Evolutionary conservation across 495 filamentous ascomycete genomes (phyloP), one percentile per base, ranked within the genome.

Genomic region (Entonaema liquescens): DNA sequence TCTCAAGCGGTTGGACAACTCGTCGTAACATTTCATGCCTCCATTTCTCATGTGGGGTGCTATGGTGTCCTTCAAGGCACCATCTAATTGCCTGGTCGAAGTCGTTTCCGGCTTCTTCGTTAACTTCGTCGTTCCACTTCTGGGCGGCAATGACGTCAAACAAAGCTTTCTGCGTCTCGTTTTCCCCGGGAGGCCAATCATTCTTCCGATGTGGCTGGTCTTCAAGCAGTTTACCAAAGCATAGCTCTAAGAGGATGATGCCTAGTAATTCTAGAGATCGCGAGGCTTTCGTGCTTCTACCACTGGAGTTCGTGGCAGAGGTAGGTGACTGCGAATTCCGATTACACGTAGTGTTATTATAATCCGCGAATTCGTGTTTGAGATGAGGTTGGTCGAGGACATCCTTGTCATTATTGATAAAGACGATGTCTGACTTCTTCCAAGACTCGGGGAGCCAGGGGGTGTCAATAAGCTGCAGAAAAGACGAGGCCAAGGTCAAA

Each of bases 11-110:
- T 21, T 44, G 15, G 7, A 44, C 40, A 1, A 44, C 40, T n/a
- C n/a, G 40, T 44, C 40, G n/a, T 1, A 44, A n/a, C 40, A 44
- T 44, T n/a, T 44, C 40, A 44, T 44, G n/a, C 6, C 40, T 44
- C 40, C 15, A 19, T 19, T 44, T 44, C n/a, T 44, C 40, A 9
- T 15, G 40, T 2, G 15, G 5, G 15, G 52, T 49, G 13, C 50
- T 35, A 5, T 62, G 38, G n/a, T 68, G 59, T 1, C 72, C 73
- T 0, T 62, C 65, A 8, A 82, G 57, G 62, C 80, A 83, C 81
- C 80, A 81, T 25, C 71, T 59, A 2, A 80, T 74, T 3, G 80
- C 80, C 1, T 74, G 61, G 13, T 72, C 68, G 61, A 77, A 82
- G 21, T 79, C 80, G 1, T 55, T 53, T 0, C 81, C 80, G 0